Conservation (phyloP, 2,329 filamentous ascomycete species). For the Fusarium incarnatum region DNA sequence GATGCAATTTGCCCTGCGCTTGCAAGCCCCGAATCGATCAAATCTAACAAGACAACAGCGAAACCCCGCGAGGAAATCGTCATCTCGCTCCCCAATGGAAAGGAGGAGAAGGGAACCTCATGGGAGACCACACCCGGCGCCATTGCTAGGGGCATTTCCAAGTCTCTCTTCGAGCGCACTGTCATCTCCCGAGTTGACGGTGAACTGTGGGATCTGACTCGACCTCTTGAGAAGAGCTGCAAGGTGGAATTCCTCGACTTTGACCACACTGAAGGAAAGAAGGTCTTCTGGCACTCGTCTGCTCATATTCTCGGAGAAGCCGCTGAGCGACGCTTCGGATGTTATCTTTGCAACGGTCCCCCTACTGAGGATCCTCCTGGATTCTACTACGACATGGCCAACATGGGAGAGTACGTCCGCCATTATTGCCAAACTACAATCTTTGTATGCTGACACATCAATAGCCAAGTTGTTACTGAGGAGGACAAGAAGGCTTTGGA, state of each 20-base stretch:
- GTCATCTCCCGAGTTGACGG: conserved; percentile 89
- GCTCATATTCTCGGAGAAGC: conserved; percentile 97
- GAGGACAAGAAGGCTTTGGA: conserved; percentile 90
- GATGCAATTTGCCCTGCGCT: conserved; percentile 6
- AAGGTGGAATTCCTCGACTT: conserved; percentile 88
- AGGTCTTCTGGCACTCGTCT: conserved; percentile 97
- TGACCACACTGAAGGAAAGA: conserved; percentile 73
- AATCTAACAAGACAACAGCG: conserved; percentile 51
- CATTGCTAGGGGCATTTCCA: conserved; percentile 83
- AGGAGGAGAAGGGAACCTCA: conserved; percentile 77
- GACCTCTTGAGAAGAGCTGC: conserved; percentile 89
- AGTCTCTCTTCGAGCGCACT: conserved; percentile 85
- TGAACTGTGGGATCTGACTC: conserved; percentile 89
- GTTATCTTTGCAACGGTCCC: conserved; percentile 92
- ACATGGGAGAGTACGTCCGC: conserved; percentile 54
- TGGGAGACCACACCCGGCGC: conserved; percentile 91
- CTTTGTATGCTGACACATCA: conserved; percentile 53
- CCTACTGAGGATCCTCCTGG: conserved; percentile 81
- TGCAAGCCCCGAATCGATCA: conserved; percentile 5
- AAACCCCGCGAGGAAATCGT: conserved; percentile 80
- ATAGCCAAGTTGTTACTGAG: conserved; percentile 75
- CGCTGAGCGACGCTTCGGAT: conserved; percentile 89
- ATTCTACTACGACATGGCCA: conserved; percentile 97
- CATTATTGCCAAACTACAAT: background rate
- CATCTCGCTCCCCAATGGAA: conserved; percentile 79